phyloP scores from a whole-genome alignment of 179 eudicot species.

The Drosera spatulata region DNA sequence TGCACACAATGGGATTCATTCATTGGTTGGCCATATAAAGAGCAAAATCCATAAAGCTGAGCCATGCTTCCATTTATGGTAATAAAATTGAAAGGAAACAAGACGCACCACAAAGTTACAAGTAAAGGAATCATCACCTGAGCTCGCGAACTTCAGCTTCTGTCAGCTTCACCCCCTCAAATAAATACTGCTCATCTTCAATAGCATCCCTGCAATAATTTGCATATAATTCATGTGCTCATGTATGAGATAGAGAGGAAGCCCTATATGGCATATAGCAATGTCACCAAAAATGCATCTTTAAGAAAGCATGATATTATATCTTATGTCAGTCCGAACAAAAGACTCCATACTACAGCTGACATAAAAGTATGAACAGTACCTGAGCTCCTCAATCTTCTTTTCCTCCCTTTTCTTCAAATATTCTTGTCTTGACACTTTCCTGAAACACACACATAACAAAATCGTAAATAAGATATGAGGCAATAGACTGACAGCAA shows the following conservation, averaged over 20 bases:
- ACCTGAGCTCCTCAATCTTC: constrained; percentile 88
- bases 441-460: constrained; percentile 35
- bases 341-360: not conserved
- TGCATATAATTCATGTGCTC: constrained; percentile 1
- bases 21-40: too few relatives aligned
- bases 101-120: too few relatives aligned
- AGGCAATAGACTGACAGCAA: too few relatives aligned
- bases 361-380: constrained; percentile 7
- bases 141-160: constrained; percentile 70
- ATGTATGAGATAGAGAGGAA: not conserved
- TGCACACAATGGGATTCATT: too few relatives aligned
- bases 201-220: constrained; percentile 66
- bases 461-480: not conserved
- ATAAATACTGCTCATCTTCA: constrained; percentile 76
- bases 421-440: constrained; percentile 86
- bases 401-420: constrained; percentile 93
- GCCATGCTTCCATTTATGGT: too few relatives aligned
- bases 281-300: too few relatives aligned
- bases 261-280: not conserved
- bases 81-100: too few relatives aligned
- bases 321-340: not conserved
- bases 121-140: constrained; percentile 32
- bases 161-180: constrained; percentile 62
- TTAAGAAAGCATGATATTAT: not conserved
- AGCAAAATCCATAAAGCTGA: too few relatives aligned